Evolutionary conservation across 2,329 filamentous ascomycete genomes (phyloP).

Genomic region (Colletotrichum agaves): DNA sequence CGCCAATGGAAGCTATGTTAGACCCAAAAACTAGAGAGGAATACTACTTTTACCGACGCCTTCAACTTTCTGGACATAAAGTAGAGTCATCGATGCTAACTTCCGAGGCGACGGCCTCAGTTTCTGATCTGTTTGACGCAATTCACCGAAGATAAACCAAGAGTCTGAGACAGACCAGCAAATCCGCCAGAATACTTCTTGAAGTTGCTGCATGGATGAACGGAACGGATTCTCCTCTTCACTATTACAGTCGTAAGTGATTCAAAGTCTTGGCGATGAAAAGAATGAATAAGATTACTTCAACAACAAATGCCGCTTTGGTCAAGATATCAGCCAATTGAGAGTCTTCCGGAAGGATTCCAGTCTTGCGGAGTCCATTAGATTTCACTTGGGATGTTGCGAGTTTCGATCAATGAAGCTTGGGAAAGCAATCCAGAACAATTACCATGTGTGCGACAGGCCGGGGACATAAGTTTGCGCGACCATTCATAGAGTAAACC

Average conservation of each 20-base stretch:
- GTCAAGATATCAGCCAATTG: conserved; percentile 67
- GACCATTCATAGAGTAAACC: conserved; percentile 51
- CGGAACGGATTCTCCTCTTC: conserved; percentile 54
- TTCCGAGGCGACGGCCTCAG: conserved; percentile 76
- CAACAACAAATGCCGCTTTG: conserved; percentile 68
- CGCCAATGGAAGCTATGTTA: conserved; percentile 74
- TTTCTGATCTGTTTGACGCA: conserved; percentile 66
- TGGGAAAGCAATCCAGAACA: conserved; percentile 50
- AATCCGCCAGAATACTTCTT: conserved; percentile 75
- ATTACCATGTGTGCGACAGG: conserved; percentile 59
- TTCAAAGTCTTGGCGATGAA: conserved; percentile 56
- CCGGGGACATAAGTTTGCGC: conserved; percentile 53
- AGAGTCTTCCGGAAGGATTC: conserved; percentile 73
- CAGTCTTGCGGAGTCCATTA: conserved; percentile 62
- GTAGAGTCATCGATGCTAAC: conserved; percentile 71
- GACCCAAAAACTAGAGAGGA: conserved; percentile 52
- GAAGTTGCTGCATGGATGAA: conserved; percentile 77
- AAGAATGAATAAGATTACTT: conserved; percentile 76
- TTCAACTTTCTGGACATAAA: conserved; percentile 74
- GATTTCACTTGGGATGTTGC: conserved; percentile 60
- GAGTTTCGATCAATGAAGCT: conserved; percentile 56
- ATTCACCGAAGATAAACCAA: conserved; percentile 76
- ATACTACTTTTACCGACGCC: conserved; percentile 52
- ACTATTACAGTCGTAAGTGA: conserved; percentile 37
- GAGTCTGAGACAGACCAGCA: conserved; percentile 72